Evolutionary conservation across 2,329 filamentous ascomycete genomes (phyloP), one percentile per base, ranked within the genome.

Genomic region (Colletotrichum sp.): DNA sequence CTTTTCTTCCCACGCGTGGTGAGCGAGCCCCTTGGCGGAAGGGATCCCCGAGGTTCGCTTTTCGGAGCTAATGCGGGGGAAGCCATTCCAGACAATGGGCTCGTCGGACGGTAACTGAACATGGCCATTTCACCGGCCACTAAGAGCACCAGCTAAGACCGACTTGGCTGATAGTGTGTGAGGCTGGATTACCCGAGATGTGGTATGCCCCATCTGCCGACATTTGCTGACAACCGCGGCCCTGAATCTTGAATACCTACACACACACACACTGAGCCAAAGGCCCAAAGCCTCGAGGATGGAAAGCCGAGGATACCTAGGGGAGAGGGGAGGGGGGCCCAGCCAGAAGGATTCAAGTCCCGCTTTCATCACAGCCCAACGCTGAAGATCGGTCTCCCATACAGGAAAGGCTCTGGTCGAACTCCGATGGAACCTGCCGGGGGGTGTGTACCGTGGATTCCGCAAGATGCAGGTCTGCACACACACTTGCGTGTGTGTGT

Each of bases 61-160:
- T 68, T 73, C 39, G 34, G 70, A 49, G 18, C 70, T 76, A 60
- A 69, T 52, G 73, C 70, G 73, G 73, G 69, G 73, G 64, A 68
- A 44, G 26, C 28, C 12, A 52, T 68, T 68, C 64, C 49, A 69
- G 55, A 30, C 63, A 52, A 30, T 59, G 26, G 44, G 32, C 28
- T 59, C n/a, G 10, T 65, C 73, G 73, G 73, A 16, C 39, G n/a
- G n/a, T 55, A 52, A 24, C 73, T 36, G 8, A 52, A 69, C 57
- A 39, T 24, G 44, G 73, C 13, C 30, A 59, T 49, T 68, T 24
- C 70, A 73, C 70, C 73, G 70, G 73, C 44, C 59, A 18, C 70
- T 73, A 73, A 68, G 18, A 13, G 21, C 21, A 24, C 12, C 21
- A 26, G 57, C 70, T 57, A 68, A 63, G 39, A 63, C 70, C n/a